phyloP scores from a whole-genome alignment of 1,284 basidiomycete genomes.

The Cryptococcus sp. region DNA sequence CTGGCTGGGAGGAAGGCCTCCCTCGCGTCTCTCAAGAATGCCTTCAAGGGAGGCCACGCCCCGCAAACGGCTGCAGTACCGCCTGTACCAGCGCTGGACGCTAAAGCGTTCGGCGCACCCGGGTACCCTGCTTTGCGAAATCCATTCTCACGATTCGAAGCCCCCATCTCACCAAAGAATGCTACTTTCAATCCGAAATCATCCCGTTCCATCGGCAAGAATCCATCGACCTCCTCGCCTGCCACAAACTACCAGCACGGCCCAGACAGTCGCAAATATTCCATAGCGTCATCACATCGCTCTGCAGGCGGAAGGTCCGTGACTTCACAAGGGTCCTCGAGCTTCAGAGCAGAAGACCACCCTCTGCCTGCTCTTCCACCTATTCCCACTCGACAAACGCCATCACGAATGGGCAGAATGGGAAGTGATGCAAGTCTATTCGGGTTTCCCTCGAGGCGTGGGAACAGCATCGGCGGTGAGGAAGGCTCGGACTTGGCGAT shows the following conservation, averaged over 20 bases:
- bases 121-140: slow-evolving; percentile 49
- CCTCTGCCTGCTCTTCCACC: slow-evolving; percentile 43
- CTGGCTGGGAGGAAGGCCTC: slow-evolving; percentile 69
- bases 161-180: slow-evolving; percentile 34
- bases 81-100: slow-evolving; percentile 38
- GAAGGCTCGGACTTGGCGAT: slow-evolving; percentile 27
- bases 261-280: slow-evolving; percentile 36
- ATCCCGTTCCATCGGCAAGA: slow-evolving; percentile 10
- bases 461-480: slow-evolving; percentile 34
- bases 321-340: slow-evolving; percentile 44
- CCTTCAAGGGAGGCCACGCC: slow-evolving; percentile 63
- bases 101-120: slow-evolving; percentile 23
- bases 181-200: slow-evolving; percentile 13
- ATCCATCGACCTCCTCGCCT: slow-evolving; percentile 19
- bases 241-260: slow-evolving; percentile 15
- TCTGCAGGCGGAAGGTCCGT: slow-evolving; percentile 41
- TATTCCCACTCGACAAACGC: slow-evolving; percentile 38
- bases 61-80: slow-evolving; percentile 27
- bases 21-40: slow-evolving; percentile 75
- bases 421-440: slow-evolving; percentile 47
- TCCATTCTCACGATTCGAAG: slow-evolving; percentile 45
- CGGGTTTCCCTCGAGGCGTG: slow-evolving; percentile 24
- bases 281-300: slow-evolving; percentile 38
- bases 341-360: slow-evolving; percentile 42
- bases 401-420: slow-evolving; percentile 36